phyloP scores from a whole-genome alignment of 306 rosid genomes.

The Lathyrus tuberosus region DNA sequence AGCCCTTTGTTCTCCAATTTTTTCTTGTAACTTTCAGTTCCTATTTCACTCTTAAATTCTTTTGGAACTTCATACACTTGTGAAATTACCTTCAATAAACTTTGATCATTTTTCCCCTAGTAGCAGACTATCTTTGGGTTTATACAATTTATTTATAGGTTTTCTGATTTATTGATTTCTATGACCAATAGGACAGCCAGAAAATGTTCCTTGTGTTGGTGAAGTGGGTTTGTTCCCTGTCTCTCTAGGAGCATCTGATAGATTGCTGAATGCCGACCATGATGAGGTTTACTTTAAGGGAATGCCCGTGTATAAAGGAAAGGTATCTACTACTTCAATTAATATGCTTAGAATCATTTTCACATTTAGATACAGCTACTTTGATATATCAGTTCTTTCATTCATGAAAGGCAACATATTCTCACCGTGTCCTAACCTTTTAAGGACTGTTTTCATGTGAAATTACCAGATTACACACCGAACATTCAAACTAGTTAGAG shows the following conservation, averaged over 20 bases:
- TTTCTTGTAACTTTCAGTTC: background rate
- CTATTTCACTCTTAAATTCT: background rate
- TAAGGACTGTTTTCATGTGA: no score
- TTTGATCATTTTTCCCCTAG: slow-evolving; percentile 13
- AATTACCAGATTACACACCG: no score
- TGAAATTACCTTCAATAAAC: background rate
- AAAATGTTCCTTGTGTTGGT: slow-evolving; percentile 70
- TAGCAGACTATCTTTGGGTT: slow-evolving; percentile 11
- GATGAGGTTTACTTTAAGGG: slow-evolving; percentile 76
- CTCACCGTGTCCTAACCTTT: no score
- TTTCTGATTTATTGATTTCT: slow-evolving; percentile 36
- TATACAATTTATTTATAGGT: background rate
- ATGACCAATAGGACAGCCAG: slow-evolving; percentile 59
- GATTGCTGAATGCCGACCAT: slow-evolving; percentile 76
- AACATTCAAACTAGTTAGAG: no score
- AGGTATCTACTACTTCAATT: slow-evolving; percentile 48
- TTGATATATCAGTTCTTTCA: no score
- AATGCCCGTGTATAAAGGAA: slow-evolving; percentile 76
- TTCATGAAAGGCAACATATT: no score
- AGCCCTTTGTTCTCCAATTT: background rate
- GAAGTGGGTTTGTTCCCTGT: slow-evolving; percentile 74
- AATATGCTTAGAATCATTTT: no score
- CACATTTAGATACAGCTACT: no score
- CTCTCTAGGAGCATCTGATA: slow-evolving; percentile 68
- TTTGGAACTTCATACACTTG: slow-evolving; percentile 21